Conservation (phyloP, 2,329 filamentous ascomycete species). For the Curvularia hawaiiensis region DNA sequence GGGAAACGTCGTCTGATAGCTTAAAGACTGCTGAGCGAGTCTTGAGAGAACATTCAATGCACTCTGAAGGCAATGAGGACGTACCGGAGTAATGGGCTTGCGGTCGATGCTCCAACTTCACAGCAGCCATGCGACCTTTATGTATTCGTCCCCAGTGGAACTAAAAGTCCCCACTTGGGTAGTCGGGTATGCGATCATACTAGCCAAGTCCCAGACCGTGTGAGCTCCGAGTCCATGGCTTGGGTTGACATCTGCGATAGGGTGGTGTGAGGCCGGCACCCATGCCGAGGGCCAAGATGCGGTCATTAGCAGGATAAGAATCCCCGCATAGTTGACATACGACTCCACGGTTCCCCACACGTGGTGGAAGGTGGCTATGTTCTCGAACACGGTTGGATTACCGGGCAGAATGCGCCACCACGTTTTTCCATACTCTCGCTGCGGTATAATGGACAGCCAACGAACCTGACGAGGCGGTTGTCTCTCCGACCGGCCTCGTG, state of each 20-base stretch:
- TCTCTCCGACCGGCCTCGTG: slow-evolving; percentile 6
- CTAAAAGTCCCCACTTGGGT: slow-evolving; percentile 12
- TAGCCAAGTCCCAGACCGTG: slow-evolving; percentile 17
- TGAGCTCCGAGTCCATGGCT: slow-evolving; percentile 17
- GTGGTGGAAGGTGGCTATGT: slow-evolving; percentile 20
- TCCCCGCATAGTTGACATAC: slow-evolving; percentile 27
- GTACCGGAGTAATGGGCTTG: slow-evolving; percentile 7
- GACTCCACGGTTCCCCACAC: slow-evolving; percentile 27
- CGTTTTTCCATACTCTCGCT: not conserved
- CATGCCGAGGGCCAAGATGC: slow-evolving; percentile 18
- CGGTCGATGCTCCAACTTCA: slow-evolving; percentile 6
- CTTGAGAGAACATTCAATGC: not conserved
- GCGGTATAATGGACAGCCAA: not conserved
- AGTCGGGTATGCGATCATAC: slow-evolving; percentile 22
- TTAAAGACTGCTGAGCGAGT: not conserved
- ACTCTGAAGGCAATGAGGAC: not conserved
- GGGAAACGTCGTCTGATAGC: not conserved
- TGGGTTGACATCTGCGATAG: slow-evolving; percentile 12
- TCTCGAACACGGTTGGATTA: slow-evolving; percentile 18
- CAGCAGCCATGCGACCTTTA: slow-evolving; percentile 18
- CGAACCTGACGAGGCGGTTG: slow-evolving; percentile 17
- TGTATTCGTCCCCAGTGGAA: slow-evolving; percentile 18
- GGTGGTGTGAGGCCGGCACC: slow-evolving; percentile 9
- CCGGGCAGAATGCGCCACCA: slow-evolving; percentile 19
- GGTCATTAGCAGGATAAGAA: slow-evolving; percentile 21